These are phyloP conservation scores for Arachnopeziza araneosa DNA, from an alignment of 2,329 filamentous ascomycete genomes.

Conservation along the genomic window DNA sequence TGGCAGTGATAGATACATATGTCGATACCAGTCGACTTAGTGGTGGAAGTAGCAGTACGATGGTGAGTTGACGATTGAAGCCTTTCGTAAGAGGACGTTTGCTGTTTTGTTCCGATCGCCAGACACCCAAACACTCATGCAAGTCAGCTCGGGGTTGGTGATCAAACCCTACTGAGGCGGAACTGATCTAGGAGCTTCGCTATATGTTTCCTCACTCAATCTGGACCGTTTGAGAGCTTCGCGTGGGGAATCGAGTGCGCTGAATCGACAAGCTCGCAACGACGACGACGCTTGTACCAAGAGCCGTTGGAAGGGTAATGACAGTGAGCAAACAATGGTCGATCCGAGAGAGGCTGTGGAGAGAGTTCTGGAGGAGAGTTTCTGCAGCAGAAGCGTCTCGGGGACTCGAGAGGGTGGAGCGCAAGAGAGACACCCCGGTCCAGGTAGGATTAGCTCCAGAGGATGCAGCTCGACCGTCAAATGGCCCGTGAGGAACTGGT, in stretches of 20 bases:
- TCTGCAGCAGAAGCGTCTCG: slow-evolving; percentile 13
- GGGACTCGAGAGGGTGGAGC: slow-evolving; percentile 1
- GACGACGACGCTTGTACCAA: not conserved
- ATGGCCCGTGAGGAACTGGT: not conserved
- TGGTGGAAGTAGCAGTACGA: too few relatives aligned
- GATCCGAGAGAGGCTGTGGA: slow-evolving; percentile 10
- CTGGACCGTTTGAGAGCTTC: not conserved
- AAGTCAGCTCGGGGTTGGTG: not conserved
- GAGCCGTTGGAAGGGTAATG: slow-evolving; percentile 15
- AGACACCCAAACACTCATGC: not conserved
- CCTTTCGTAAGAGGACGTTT: not conserved
- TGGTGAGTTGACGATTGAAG: not conserved
- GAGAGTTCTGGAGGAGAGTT: slow-evolving; percentile 3
- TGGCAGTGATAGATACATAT: not conserved
- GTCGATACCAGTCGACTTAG: not conserved
- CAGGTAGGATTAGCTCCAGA: not conserved
- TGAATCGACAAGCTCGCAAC: not conserved
- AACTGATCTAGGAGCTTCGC: not conserved
- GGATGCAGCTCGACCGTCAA: not conserved
- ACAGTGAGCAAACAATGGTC: slow-evolving; percentile 12
- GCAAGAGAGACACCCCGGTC: slow-evolving; percentile 2
- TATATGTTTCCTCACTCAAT: not conserved
- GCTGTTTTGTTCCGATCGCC: not conserved
- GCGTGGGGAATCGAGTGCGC: not conserved
- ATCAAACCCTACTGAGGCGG: not conserved